Conservation (phyloP, 805 yeast genomes). For the Pichia ethanolica region DNA sequence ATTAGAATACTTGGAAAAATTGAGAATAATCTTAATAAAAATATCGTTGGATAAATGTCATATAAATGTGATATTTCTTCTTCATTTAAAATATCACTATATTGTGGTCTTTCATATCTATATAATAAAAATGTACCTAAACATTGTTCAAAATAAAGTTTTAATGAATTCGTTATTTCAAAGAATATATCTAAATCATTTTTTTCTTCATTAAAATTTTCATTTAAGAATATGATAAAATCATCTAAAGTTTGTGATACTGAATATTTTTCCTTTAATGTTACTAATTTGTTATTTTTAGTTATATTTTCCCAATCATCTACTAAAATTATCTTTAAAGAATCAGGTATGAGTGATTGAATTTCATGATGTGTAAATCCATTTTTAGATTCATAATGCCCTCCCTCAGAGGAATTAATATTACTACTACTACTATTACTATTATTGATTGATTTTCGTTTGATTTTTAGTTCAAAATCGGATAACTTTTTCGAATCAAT, state of each 20-base stretch:
- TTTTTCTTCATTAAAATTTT: slow-evolving; percentile 41
- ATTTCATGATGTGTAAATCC: slow-evolving; percentile 34
- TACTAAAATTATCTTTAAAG: slow-evolving; percentile 63
- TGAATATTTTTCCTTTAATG: slow-evolving; percentile 50
- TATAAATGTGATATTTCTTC: slow-evolving; percentile 18
- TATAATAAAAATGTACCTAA: slow-evolving; percentile 65
- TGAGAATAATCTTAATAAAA: slow-evolving; percentile 68
- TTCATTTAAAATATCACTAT: slow-evolving; percentile 38
- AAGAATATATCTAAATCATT: slow-evolving; percentile 40
- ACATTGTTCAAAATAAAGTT: slow-evolving; percentile 64
- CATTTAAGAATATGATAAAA: slow-evolving; percentile 29
- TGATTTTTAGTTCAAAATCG: neutral
- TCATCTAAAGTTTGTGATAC: slow-evolving; percentile 47
- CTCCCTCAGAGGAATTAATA: neutral
- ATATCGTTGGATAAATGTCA: slow-evolving; percentile 72
- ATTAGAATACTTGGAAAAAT: slow-evolving; percentile 78
- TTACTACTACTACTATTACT: no score
- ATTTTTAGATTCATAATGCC: slow-evolving; percentile 6
- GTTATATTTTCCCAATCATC: slow-evolving; percentile 94
- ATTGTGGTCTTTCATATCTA: slow-evolving; percentile 73
- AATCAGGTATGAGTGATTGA: slow-evolving; percentile 50
- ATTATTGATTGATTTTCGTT: no score
- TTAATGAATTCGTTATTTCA: slow-evolving; percentile 68
- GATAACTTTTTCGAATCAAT: neutral
- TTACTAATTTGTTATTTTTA: slow-evolving; percentile 62